phyloP scores from a whole-genome alignment of 495 filamentous ascomycete genomes.

The Penicillium parvum region DNA sequence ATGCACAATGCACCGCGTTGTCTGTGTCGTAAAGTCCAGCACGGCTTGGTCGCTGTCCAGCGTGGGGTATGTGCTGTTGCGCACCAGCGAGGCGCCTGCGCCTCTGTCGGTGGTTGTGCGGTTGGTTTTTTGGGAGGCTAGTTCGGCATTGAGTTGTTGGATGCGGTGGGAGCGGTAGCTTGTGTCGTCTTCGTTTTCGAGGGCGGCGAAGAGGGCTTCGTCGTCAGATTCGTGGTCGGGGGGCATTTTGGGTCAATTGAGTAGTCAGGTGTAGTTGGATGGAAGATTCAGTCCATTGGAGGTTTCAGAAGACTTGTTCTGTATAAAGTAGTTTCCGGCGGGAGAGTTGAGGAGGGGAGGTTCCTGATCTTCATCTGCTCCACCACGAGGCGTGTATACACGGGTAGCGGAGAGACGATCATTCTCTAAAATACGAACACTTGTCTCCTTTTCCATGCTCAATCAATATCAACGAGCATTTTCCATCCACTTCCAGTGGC shows the following conservation, averaged over 20 bases:
- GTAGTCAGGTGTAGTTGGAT: background rate
- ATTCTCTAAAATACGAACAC: no score
- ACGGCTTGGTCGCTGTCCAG: constrained; percentile 61
- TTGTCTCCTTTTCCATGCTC: no score
- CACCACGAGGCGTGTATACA: background rate
- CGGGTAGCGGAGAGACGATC: no score
- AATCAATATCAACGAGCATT: no score
- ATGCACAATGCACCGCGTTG: constrained; percentile 63
- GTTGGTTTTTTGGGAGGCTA: constrained; percentile 42
- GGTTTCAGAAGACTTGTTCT: background rate
- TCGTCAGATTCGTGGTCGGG: constrained; percentile 52
- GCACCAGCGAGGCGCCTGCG: constrained; percentile 18
- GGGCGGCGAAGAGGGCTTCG: constrained; percentile 65
- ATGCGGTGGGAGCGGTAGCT: constrained; percentile 66
- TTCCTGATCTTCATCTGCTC: background rate
- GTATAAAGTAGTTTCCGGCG: background rate
- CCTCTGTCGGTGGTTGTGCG: constrained; percentile 19
- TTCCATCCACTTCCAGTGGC: background rate
- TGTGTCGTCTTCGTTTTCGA: constrained; percentile 61
- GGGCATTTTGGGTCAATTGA: constrained; percentile 7
- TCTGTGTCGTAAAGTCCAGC: constrained; percentile 65
- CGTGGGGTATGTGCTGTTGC: constrained; percentile 49
- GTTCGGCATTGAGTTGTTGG: constrained; percentile 65
- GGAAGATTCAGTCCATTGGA: background rate
- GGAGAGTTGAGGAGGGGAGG: background rate